phyloP scores from a whole-genome alignment of 768 basidiomycete species.

The Boletus subcaerulescens region DNA sequence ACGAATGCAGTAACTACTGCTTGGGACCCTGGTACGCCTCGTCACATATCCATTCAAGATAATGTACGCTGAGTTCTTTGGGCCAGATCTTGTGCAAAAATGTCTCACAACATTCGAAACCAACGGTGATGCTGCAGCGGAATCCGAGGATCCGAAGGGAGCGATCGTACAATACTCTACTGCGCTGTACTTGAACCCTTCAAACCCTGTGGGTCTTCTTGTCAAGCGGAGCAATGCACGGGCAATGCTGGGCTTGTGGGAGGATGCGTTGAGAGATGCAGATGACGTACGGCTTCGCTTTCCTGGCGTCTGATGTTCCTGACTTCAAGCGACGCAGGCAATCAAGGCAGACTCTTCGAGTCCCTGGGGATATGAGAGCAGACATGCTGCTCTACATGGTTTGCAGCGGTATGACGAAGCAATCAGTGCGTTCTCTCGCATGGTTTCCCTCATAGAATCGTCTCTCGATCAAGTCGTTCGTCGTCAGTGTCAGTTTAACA shows the following conservation, averaged over 20 bases:
- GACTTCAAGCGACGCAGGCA: neutral
- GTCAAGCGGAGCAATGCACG: no score
- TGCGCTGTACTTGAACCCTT: no score
- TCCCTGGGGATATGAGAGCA: constrained; percentile 1
- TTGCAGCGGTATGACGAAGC: constrained; percentile 1
- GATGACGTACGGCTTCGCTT: neutral
- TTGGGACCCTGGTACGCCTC: no score
- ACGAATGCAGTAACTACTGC: no score
- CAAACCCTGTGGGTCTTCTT: no score
- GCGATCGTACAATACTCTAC: no score
- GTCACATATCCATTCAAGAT: no score
- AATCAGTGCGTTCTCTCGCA: neutral
- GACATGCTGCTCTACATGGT: neutral
- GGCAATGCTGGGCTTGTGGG: neutral
- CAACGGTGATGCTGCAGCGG: no score
- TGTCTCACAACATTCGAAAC: no score
- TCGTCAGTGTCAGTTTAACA: neutral
- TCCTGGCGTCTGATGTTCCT: neutral
- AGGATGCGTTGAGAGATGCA: constrained; percentile 12
- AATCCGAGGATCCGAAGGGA: no score
- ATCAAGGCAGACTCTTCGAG: neutral
- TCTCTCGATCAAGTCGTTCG: neutral
- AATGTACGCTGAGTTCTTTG: no score
- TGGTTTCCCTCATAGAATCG: neutral
- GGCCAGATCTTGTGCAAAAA: no score